Evolutionary conservation across 345 rosid species (phyloP), one percentile per base, ranked within the genome.

Genomic region (Excoecaria cochinchinensis): DNA sequence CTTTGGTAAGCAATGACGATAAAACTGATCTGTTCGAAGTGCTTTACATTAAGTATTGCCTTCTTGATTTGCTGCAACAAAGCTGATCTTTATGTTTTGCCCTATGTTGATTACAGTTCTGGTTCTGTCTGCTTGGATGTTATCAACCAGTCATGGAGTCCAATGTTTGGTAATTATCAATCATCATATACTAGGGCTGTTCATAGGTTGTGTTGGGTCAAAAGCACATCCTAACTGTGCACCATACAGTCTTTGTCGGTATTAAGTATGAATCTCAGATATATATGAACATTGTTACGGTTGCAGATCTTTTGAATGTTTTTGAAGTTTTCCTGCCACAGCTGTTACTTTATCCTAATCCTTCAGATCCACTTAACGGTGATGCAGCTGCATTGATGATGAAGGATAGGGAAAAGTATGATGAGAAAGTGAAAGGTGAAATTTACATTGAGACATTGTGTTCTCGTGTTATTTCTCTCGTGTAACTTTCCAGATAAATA

Each of bases 141-240:
- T 40, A 90, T 90, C 81, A 90, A 89, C 76, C 92, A 90, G 55
- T 87, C 92, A 48, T 90, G 95, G 95, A 90, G 92, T 80, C 95
- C 95, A 67, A 89, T 90, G 92, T 90, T 90, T 77, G 91, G 92
- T 90, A 82, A 86, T 74, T 69, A 42, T 56, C 21, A 72, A 55
- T 59, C 38, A 21, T 61, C 38, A 12, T 17, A 9, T 74, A 38
- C 58, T 52, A 8, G 40, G 51, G 21, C 38, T 57, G 53, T 19
- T 61, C 48, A 44, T 53, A 22, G 60, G n/a, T 48, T 21, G 22
- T 53, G 16, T 53, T 60, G 2, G 5, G 8, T 21, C 6, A 8
- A n/a, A 12, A 31, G 3, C 25, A 60, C 11, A 60, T 13, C 5
- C 3, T 31, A 16, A 3, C 42, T 19, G 14, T 61, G 40, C 40